Evolutionary conservation across 2,329 filamentous ascomycete genomes (phyloP), one percentile per base, ranked within the genome.

Genomic region (Pseudodiploospora longispora): DNA sequence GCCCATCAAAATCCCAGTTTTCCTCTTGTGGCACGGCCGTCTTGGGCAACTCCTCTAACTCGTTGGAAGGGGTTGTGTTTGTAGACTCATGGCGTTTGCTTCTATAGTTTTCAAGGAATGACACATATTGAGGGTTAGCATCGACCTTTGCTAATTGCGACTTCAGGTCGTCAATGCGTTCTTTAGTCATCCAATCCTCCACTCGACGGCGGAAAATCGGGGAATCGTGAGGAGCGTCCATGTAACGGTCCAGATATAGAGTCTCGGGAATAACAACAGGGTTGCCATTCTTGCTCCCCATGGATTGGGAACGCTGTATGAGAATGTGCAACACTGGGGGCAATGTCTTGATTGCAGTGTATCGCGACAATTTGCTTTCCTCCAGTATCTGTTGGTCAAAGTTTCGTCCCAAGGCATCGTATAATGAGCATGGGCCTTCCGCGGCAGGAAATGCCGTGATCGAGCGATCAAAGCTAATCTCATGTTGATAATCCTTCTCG

Each of bases 251-350:
- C 42, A 98, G 72, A 58, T 87, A 95, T 9, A 98, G 74, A 2
- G 76, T 82, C 52, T 93, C 83, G 4, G 84, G 82, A n/a, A 98
- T 79, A 19, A 80, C 74, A 9, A 98, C 77, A 8, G 86, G 80
- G 48, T 89, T 82, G 43, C 80, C 80, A 29, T 89, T 88, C 59
- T 95, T 95, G 36, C 74, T 74, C 6, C 76, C 74, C 51, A 87
- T 82, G 41, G 81, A 87, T 47, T 84, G 82, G 4, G 86, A 83
- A 5, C 93, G 82, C 59, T 95, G 88, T 30, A 98, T 87, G 52
- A 89, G 85, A 37, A 98, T 81, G 56, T 96, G 90, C 12, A 97
- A 70, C 30, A 98, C 78, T 0, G 90, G 89, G 1, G 93, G 89
- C 8, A 90, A 69, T n/a, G 74, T 73, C 49, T 78, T 78, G 43